A percentile compares a stretch with the other conserved stretches of the same genome.
phyloP scores from a whole-genome alignment of 192 early-diverging fungal species.

The Linnemannia hyalina region DNA sequence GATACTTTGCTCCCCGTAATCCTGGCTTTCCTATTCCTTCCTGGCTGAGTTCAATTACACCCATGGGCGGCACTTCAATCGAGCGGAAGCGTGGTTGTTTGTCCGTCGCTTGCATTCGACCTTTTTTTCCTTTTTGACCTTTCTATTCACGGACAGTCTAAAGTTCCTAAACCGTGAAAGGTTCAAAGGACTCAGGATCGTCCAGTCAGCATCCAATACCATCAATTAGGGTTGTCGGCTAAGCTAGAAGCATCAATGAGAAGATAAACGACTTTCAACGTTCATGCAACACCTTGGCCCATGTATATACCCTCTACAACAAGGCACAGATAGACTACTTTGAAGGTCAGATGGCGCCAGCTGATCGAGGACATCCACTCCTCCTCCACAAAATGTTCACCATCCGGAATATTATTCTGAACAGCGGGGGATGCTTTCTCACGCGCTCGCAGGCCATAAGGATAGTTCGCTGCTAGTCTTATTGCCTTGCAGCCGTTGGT shows the following conservation, averaged over 20 bases:
- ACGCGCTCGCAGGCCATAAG: too few relatives aligned
- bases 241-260: neutral
- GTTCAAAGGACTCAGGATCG: neutral
- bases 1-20: conserved; percentile 5
- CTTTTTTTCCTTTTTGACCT: neutral
- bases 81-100: conserved; percentile 1
- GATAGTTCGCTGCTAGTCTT: too few relatives aligned
- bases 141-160: too few relatives aligned
- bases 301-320: too few relatives aligned
- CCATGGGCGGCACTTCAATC: neutral
- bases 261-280: neutral
- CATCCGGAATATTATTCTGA: too few relatives aligned
- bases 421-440: too few relatives aligned
- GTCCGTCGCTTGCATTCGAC: neutral
- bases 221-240: neutral
- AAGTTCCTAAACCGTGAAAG: neutral
- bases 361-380: too few relatives aligned
- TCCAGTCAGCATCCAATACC: neutral
- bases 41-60: neutral
- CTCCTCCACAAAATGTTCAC: too few relatives aligned
- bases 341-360: too few relatives aligned
- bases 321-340: too few relatives aligned
- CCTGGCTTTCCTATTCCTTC: conserved; percentile 25
- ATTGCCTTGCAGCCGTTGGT: too few relatives aligned
- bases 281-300: too few relatives aligned